Base-by-base conservation (phyloP, 2,329 filamentous ascomycete species). In the Gnomoniopsis sp. region DNA sequence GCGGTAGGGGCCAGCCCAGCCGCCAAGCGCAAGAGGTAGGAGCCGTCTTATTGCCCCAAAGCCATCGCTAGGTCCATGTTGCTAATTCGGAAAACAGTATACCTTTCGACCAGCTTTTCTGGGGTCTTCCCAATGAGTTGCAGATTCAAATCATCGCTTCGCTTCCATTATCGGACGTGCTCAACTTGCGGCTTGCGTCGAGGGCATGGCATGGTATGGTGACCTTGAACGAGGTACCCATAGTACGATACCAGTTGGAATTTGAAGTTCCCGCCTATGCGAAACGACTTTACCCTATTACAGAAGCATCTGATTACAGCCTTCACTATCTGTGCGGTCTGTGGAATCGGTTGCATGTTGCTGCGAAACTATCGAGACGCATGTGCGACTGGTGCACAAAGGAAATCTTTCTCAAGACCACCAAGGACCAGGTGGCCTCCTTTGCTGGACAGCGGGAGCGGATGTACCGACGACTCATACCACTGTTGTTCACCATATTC, bases 361-460 rank as follows among this genome's bases (percentile, higher is more conserved):
- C 85, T 14, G 79, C 83, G 11, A 88, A 88, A 69, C 70, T 88
- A 15, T 80, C 85, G 0, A 79, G 78, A 58, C 72, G 85, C 54
- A 87, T 88, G 71, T 84, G 83, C 63, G 81, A 86, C 64, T 84
- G 85, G 79, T 83, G 86, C 15, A 85, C 82, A 3, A 86, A 86
- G 64, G 85, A 88, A 61, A 85, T 88, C 14, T 88, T 88, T 63
- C 68, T 87, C 17, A 75, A 82, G 53, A 81, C 77, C 19, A 84
- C 83, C 0, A 81, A 83, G 60, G 71, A 77, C 3, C 79, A 85
- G 66, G 78, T 76, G 58, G 68, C 70, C 21, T 83, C 85, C 50
- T 88, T 88, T 64, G 81, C 82, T 19, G 79, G 82, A 1, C 84
- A 88, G 66, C 76, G 79, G 62, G 82, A 85, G 69, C 79, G 85